These are phyloP conservation scores for Pseudogymnoascus sp. DNA, from an alignment of 2,329 filamentous ascomycete species.

Conservation along the genomic window DNA sequence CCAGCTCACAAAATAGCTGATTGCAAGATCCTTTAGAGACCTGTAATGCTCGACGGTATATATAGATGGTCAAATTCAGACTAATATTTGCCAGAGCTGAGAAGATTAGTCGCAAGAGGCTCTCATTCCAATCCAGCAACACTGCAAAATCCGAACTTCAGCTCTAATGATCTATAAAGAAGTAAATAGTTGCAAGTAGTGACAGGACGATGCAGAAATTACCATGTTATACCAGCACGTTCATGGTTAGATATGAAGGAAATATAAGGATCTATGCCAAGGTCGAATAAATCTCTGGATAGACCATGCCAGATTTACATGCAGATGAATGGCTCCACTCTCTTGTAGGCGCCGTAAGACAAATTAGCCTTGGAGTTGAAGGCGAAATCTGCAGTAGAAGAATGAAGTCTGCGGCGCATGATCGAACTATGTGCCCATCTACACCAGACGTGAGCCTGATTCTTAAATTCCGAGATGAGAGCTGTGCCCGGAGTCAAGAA, in stretches of 20 bases:
- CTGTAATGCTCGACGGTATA: background rate
- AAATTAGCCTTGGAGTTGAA: constrained; percentile 18
- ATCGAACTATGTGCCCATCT: background rate
- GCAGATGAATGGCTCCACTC: constrained; percentile 12
- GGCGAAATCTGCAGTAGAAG: constrained; percentile 10
- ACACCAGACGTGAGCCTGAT: background rate
- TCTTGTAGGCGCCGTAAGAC: constrained; percentile 15
- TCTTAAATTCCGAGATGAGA: background rate
- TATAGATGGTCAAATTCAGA: background rate
- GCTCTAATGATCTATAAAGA: constrained; percentile 15
- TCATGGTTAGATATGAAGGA: constrained; percentile 13
- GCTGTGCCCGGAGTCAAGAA: background rate
- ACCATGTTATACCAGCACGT: constrained; percentile 13
- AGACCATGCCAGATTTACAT: constrained; percentile 22
- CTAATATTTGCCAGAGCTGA: background rate
- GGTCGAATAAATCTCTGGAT: constrained; percentile 16
- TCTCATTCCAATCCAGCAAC: constrained; percentile 12
- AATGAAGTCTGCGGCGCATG: background rate
- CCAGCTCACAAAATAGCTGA: background rate
- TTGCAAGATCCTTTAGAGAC: background rate
- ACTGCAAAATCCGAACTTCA: constrained; percentile 18
- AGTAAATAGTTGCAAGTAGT: constrained; percentile 12
- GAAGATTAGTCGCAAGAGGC: constrained; percentile 9
- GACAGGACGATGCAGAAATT: constrained; percentile 17
- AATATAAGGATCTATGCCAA: constrained; percentile 21